Base-by-base conservation (phyloP, 2,329 filamentous ascomycete genomes). In the Ophiocordyceps robertsii region DNA sequence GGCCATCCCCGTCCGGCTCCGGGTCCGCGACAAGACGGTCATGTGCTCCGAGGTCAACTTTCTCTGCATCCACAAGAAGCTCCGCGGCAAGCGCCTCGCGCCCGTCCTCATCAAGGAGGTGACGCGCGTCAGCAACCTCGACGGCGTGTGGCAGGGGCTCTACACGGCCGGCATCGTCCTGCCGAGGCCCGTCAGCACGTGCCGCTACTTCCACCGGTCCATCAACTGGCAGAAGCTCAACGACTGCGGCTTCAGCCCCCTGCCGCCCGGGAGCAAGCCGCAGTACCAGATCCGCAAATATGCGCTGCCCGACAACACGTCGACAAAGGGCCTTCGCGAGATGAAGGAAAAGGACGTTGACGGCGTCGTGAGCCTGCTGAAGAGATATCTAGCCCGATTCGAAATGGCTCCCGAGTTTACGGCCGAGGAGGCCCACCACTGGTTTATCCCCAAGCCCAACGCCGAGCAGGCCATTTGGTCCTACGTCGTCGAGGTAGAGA, bases 31-130 rank as follows among this genome's bases (percentile, higher is more conserved):
- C 46, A 84, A 84, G 46, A 66, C 75, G 44, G 66, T 98, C 46
- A 76, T 80, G 48, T 82, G 84, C 51, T 88, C 85, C 39, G 92
- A 98, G 62, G 92, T 98, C 65, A 98, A 98, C 69, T 98, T 96
- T 66, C 80, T 98, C 51, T 94, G 89, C 57, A 82, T 98, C 43
- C 92, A 98, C 72, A 96, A 96, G 72, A 96, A 96, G 66, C 78
- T 98, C 29, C 85, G 92, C 40, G 80, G 84, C 44, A 95, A 96
- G 69, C 82, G 92, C 42, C 77, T 98, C 37, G 81, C 92, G 0
- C 92, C 92, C 0, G 84, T 96, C 2, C 77, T 98, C 42, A 98
- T 98, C 70, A 95, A 95, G 64, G 92, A 98, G 61, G 87, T 98
- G 53, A 98, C 92, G 6, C 82, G 92, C 39, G 77, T 88, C 49